phyloP scores from a whole-genome alignment of 1,284 basidiomycete genomes.

The Exobasidium rhododendri region DNA sequence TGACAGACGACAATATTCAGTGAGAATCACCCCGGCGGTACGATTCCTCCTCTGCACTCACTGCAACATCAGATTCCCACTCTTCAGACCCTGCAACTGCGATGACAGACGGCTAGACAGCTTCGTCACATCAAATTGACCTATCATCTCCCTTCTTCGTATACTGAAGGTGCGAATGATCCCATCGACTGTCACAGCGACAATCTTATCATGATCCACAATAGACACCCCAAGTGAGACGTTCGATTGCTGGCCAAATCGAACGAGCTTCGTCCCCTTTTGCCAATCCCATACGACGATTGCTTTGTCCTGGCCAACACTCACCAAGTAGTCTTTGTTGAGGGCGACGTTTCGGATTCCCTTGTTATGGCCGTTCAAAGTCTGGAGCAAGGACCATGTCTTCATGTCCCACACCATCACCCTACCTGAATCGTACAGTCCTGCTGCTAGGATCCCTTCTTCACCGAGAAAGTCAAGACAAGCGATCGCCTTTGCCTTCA shows the following conservation, averaged over 20 bases:
- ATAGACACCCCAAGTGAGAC: slow-evolving; percentile 85
- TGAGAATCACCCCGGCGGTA: slow-evolving; percentile 39
- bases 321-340: slow-evolving; percentile 77
- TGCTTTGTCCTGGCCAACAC: slow-evolving; percentile 80
- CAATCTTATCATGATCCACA: slow-evolving; percentile 66
- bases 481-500: slow-evolving; percentile 79
- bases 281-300: slow-evolving; percentile 75
- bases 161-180: slow-evolving; percentile 86
- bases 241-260: slow-evolving; percentile 88
- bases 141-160: slow-evolving; percentile 79
- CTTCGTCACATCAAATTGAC: slow-evolving; percentile 79
- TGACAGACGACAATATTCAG: not conserved
- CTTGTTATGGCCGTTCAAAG: slow-evolving; percentile 65
- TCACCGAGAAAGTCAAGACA: slow-evolving; percentile 82
- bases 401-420: slow-evolving; percentile 33
- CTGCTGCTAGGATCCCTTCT: slow-evolving; percentile 83
- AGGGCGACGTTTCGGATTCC: slow-evolving; percentile 79
- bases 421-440: slow-evolving; percentile 81
- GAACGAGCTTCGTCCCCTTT: slow-evolving; percentile 74
- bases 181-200: slow-evolving; percentile 85
- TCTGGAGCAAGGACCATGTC: slow-evolving; percentile 59
- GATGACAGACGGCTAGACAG: slow-evolving; percentile 58
- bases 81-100: slow-evolving; percentile 29
- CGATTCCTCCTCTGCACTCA: no score
- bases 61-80: slow-evolving; percentile 34